Evolutionary conservation across 192 early-diverging fungal genomes (phyloP).

Genomic region (Linnemannia elongata): DNA sequence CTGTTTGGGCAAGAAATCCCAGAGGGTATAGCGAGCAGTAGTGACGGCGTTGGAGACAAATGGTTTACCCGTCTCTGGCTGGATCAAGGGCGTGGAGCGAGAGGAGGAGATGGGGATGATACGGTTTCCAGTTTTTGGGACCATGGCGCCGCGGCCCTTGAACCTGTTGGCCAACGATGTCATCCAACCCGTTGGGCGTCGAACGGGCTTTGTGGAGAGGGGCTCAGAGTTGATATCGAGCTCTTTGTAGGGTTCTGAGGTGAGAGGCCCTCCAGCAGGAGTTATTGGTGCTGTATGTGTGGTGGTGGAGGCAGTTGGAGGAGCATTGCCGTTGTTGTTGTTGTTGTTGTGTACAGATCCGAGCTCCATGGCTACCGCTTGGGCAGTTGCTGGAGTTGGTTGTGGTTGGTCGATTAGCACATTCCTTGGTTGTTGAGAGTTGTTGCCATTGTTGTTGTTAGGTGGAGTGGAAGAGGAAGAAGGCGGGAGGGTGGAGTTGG

Average conservation of each 20-base stretch:
- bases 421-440: neutral
- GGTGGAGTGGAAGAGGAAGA: slow-evolving; percentile 3
- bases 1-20: slow-evolving; percentile 74
- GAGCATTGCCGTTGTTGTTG: neutral
- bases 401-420: slow-evolving; percentile 40
- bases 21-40: slow-evolving; percentile 73
- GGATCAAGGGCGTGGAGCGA: slow-evolving; percentile 44
- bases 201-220: neutral
- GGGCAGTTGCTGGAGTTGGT: slow-evolving; percentile 15
- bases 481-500: neutral
- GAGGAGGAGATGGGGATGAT: slow-evolving; percentile 44
- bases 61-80: slow-evolving; percentile 58
- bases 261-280: neutral
- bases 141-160: slow-evolving; percentile 21
- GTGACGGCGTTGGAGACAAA: slow-evolving; percentile 73
- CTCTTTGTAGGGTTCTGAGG: slow-evolving; percentile 22
- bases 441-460: neutral
- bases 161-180: slow-evolving; percentile 12
- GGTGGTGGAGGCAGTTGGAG: neutral
- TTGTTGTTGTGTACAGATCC: slow-evolving; percentile 22
- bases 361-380: slow-evolving; percentile 36
- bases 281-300: neutral
- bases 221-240: neutral
- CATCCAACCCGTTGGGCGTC: slow-evolving; percentile 10
- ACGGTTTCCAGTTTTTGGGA: slow-evolving; percentile 15